Percentiles rank a stretch among this genome's conserved stretches.
phyloP scores from a whole-genome alignment of 257 asterid species.

The Scutellaria barbata region DNA sequence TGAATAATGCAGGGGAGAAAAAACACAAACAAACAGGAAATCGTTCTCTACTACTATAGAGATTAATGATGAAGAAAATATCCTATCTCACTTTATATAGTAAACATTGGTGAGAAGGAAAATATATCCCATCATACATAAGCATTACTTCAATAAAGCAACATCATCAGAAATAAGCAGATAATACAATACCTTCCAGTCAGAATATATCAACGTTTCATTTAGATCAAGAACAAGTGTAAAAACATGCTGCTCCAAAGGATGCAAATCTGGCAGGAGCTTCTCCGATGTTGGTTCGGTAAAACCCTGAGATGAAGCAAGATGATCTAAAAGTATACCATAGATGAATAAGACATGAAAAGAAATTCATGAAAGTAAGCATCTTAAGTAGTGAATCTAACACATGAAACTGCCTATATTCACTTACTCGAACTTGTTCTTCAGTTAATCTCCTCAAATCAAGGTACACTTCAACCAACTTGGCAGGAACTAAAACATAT shows the following conservation, averaged over 20 bases:
- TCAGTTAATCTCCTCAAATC: conserved; percentile 76
- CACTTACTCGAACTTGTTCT: conserved; percentile 81
- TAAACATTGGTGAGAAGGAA: background rate
- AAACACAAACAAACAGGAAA: background rate
- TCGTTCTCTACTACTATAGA: background rate
- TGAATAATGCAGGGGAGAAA: background rate
- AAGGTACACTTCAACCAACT: conserved; percentile 68
- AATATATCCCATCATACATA: background rate
- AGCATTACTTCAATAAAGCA: background rate
- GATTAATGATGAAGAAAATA: background rate
- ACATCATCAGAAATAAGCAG: conserved; percentile 28
- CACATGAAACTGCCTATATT: conserved; percentile 29
- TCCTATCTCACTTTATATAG: background rate
- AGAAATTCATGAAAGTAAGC: background rate
- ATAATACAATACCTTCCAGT: conserved; percentile 72
- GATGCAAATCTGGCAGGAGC: conserved; percentile 90
- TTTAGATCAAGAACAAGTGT: conserved; percentile 91
- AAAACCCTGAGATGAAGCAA: conserved; percentile 56
- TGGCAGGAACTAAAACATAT: conserved; percentile 68
- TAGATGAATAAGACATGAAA: background rate
- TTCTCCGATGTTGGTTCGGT: conserved; percentile 89
- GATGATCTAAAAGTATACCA: conserved; percentile 11
- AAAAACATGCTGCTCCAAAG: conserved; percentile 78
- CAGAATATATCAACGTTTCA: conserved; percentile 81
- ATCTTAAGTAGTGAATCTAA: conserved; percentile 1